Percentiles rank a stretch among this genome's conserved stretches.
phyloP scores from a whole-genome alignment of 169 alveolate species.

The Ichthyophthirius multifiliis region DNA sequence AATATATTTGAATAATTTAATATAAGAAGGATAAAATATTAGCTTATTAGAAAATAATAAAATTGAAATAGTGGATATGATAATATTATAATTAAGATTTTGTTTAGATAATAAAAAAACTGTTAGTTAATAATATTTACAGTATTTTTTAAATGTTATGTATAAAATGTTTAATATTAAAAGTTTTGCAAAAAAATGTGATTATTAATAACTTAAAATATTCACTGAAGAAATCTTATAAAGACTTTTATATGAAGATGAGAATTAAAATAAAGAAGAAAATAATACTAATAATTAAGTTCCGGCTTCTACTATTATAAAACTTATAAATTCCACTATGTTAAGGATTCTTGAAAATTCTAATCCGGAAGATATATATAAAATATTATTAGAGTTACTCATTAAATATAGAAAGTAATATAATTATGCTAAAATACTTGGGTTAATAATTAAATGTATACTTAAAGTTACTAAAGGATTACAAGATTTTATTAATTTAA shows the following conservation, averaged over 20 bases:
- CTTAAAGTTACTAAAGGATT: conserved; percentile 23
- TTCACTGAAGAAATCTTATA: conserved; percentile 37
- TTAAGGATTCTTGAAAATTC: conserved; percentile 39
- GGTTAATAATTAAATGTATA: conserved; percentile 25
- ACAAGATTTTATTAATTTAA: background rate
- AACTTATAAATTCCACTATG: conserved; percentile 19
- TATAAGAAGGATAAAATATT: background rate
- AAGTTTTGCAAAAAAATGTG: conserved; percentile 14
- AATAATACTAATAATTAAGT: background rate
- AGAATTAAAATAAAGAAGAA: conserved; percentile 14
- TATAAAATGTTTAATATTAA: conserved; percentile 15
- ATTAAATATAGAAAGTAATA: conserved; percentile 22
- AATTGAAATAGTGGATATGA: background rate
- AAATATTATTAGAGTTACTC: conserved; percentile 16
- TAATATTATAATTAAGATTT: background rate
- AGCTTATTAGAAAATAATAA: background rate
- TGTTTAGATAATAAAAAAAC: background rate
- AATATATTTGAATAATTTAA: background rate
- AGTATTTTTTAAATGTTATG: conserved; percentile 22
- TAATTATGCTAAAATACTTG: conserved; percentile 21
- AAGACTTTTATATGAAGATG: conserved; percentile 31
- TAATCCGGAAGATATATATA: conserved; percentile 12
- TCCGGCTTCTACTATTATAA: conserved; percentile 17
- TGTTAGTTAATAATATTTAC: conserved; percentile 15
- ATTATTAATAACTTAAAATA: conserved; percentile 9